Base-by-base conservation (phyloP, 2,329 filamentous ascomycete species). In the Cladosporium sp. region DNA sequence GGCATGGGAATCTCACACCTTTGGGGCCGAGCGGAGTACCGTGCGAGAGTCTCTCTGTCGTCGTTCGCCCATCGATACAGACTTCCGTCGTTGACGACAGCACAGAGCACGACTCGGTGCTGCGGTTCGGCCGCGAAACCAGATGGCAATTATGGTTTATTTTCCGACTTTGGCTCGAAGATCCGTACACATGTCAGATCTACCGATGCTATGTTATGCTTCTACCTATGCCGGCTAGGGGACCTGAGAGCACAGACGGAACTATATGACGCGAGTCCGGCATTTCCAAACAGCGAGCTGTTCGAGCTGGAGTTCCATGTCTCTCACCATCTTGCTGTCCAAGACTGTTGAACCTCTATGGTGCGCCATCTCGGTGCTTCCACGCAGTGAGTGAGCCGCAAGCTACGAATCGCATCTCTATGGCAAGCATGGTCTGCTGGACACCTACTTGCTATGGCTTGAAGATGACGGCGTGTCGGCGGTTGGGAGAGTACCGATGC, bases 131-230 rank as follows among this genome's bases (percentile, higher is more conserved):
- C 25, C 17, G 30, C n/a, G 15, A 19, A 14, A 11, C n/a, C 5
- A 28, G 34, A 38, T 30, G 25, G 25, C 3, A 25, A 25, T 22
- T 55, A 55, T 36, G 40, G 52, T 47, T 55, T 55, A 55, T 55
- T 55, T 55, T 38, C 52, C 52, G 52, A 47, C 20, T 55, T 37
- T 45, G 52, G 52, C 52, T 55, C 52, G 52, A 36, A 45, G 52
- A 55, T 55, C 52, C 52, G 22, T 30, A 38, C 34, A 36, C 45
- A 19, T 50, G 30, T 17, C 30, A 19, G 47, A 50, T 36, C 47
- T 19, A 25, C 17, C 19, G 47, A 34, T 37, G 15, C 51, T 22
- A 25, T 47, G 43, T 28, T 47, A 47, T 47, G 43, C 43, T 47
- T 28, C 11, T 47, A 22, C 25, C 43, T 47, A 20, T 47, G 43